Conservation (phyloP, 768 basidiomycete species). For the Psilocybe subaeruginosa region DNA sequence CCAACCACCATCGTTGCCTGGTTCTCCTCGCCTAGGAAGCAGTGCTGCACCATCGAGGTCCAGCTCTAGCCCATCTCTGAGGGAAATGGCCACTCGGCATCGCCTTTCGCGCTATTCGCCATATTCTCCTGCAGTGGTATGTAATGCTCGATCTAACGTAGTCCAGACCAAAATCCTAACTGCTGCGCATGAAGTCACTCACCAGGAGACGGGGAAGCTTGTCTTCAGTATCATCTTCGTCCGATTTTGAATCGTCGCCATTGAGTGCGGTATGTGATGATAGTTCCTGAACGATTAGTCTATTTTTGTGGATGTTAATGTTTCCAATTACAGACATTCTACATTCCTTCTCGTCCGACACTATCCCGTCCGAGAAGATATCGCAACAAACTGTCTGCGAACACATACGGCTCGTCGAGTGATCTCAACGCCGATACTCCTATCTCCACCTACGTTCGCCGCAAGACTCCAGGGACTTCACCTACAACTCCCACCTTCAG, state of each 20-base stretch:
- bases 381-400: slow-evolving; percentile 48
- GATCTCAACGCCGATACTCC: slow-evolving; percentile 70
- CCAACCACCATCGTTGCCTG: slow-evolving; percentile 49
- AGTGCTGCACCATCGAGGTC: slow-evolving; percentile 39
- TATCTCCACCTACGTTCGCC: slow-evolving; percentile 79
- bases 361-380: slow-evolving; percentile 47
- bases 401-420: slow-evolving; percentile 49
- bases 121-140: slow-evolving; percentile 45
- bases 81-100: slow-evolving; percentile 41
- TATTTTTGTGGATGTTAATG: slow-evolving; percentile 8
- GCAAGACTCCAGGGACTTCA: slow-evolving; percentile 76
- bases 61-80: slow-evolving; percentile 46
- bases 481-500: slow-evolving; percentile 71
- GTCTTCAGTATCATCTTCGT: slow-evolving; percentile 46
- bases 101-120: slow-evolving; percentile 50
- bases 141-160: slow-evolving; percentile 19
- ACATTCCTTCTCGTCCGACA: slow-evolving; percentile 40
- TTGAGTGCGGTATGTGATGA: slow-evolving; percentile 27
- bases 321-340: slow-evolving; percentile 32
- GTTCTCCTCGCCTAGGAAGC: slow-evolving; percentile 40
- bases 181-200: slow-evolving; percentile 32
- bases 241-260: slow-evolving; percentile 41
- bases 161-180: slow-evolving; percentile 9
- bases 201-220: slow-evolving; percentile 47
- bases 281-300: slow-evolving; percentile 1